Evolutionary conservation across 1,139 yeast genomes (phyloP), one percentile per base, ranked within the genome.

Genomic region (Hemisphaericaspora lyxosophila): DNA sequence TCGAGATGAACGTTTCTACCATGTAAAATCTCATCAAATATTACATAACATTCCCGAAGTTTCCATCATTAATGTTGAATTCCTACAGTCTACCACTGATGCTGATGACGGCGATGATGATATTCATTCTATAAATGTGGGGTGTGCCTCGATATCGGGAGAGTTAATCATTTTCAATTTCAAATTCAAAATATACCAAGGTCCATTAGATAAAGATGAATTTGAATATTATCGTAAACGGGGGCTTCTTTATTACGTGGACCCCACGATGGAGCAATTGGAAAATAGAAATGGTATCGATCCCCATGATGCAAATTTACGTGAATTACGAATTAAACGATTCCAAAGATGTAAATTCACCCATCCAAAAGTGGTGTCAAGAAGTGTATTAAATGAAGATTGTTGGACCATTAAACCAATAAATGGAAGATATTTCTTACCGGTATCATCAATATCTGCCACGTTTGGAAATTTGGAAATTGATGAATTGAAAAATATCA

Each of bases 41-140:
- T 52, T 69, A 8, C 83, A 80, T 48, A 82, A 83, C 49, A 68
- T 83, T 11, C 88, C 89, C 0, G 78, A 72, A 39, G 74, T 80
- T 2, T 60, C 73, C 18, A 48, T 55, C 5, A 33, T 46, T 1
- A 28, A 42, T 23, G 32, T 27, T 25, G 29, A 35, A 1, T 29
- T 36, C 6, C 15, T 14, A 3, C n/a, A n/a, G n/a, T n/a, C n/a
- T n/a, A n/a, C n/a, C n/a, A 4, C 7, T 20, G 23, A 4, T 6
- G 22, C 22, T 19, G 22, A 8, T 6, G 34, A 31, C n/a, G 9
- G 11, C 1, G 35, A 33, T 4, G 49, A 44, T n/a, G 40, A 38
- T 3, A 23, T 26, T 0, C 67, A 65, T 44, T 35, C 17, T 1
- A 48, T 62, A 2, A 46, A 50, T 9, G 58, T 63, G 1, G 53